Base-by-base conservation (phyloP, 2,329 filamentous ascomycete species). In the Exophiala viscosa region DNA sequence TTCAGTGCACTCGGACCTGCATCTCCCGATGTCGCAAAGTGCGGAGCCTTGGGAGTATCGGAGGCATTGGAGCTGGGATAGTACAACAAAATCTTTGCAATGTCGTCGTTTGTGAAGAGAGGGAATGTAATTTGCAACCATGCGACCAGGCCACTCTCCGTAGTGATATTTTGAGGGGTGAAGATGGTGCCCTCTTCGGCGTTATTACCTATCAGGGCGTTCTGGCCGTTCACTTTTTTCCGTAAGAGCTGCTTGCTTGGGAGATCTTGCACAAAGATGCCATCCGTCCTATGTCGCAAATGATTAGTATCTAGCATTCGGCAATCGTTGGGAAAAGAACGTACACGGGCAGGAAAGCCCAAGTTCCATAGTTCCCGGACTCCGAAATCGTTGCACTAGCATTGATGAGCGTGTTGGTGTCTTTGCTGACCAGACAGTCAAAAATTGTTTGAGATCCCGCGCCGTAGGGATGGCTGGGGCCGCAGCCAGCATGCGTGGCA, bases 111-210 rank as follows among this genome's bases (percentile, higher is more conserved):
- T 2, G 64, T 67, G 57, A 76, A 73, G 2, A 70, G 65, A 1
- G 73, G 71, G 54, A 74, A 77, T 7, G 69, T 67, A 3, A 61
- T 45, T 10, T 61, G 58, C 3, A 81, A 58, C 62, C 70, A 79
- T 5, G 60, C 50, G 0, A 66, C 49, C 10, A 82, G 69, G 23
- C 69, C 67, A 0, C 62, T 60, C 15, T 71, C 66, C 0, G 71
- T 76, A 3, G 63, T 66, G 35, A 80, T 74, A 36, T 70, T 70
- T 33, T 72, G 69, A 0, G 73, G 72, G 2, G 71, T 70, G 57
- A 80, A 80, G 1, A 56, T 52, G 7, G 67, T 61, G 3, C 74
- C 77, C 67, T 82, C 79, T 58, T 81, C 73, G 3, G 76, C 76
- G 52, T 77, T 79, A 62, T 77, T 76, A 6, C 67, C 69, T 5